Percentiles rank a stretch among this genome's conserved stretches.
phyloP scores from a whole-genome alignment of 192 early-diverging fungal species.

The Coemansia sp. region DNA sequence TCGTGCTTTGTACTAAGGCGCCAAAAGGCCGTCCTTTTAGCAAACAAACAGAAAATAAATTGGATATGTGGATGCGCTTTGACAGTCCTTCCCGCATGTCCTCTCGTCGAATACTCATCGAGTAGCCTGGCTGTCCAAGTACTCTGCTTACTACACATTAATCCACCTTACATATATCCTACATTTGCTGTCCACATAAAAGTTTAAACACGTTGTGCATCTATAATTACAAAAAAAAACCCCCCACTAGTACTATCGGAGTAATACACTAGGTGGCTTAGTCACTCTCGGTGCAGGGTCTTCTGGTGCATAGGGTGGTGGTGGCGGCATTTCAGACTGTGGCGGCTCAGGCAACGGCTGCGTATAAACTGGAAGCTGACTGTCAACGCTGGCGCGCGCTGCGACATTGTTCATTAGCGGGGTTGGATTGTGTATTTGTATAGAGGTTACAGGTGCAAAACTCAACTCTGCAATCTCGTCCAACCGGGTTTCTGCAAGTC shows the following conservation, averaged over 20 bases:
- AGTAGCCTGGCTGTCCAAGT: neutral
- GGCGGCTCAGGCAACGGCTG: neutral
- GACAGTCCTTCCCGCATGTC: neutral
- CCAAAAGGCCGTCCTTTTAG: conserved; percentile 1
- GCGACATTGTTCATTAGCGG: neutral
- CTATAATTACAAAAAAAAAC: neutral
- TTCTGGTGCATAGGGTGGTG: conserved; percentile 6
- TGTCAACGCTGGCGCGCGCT: conserved; percentile 9
- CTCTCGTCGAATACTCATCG: neutral
- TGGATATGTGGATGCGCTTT: neutral
- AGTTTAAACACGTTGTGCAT: neutral
- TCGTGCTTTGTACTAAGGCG: neutral
- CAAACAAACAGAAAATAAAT: neutral
- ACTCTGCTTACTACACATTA: neutral
- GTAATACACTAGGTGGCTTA: conserved; percentile 2
- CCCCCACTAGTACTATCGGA: neutral
- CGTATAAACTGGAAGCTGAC: conserved; percentile 2
- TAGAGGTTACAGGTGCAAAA: neutral
- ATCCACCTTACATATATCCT: neutral
- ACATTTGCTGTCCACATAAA: neutral
- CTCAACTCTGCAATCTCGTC: neutral
- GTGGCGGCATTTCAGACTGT: neutral
- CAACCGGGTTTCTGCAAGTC: neutral
- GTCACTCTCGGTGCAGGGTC: conserved; percentile 8
- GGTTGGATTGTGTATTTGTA: neutral